A percentile compares a stretch with the other conserved stretches of the same genome.
These are phyloP conservation scores for Drechslerella dactyloides DNA, from an alignment of 2,329 filamentous ascomycete species.

Conservation along the genomic window DNA sequence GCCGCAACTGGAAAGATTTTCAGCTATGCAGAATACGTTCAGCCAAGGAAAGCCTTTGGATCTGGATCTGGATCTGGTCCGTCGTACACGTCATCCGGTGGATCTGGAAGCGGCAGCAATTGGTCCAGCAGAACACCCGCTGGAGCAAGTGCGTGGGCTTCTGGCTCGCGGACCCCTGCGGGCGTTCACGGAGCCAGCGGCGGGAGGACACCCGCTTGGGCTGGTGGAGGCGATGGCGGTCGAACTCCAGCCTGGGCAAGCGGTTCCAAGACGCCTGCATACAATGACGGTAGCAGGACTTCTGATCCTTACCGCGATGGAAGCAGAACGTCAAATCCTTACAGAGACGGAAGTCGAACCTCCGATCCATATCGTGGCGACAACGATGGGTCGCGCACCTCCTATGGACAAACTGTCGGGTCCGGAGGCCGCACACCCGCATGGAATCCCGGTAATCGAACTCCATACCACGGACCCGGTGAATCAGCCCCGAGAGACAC, in stretches of 20 bases:
- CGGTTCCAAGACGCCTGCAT: conserved; percentile 72
- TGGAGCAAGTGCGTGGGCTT: conserved; percentile 51
- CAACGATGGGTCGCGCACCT: conserved; percentile 75
- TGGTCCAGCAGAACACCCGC: conserved; percentile 59
- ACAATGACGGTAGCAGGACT: conserved; percentile 60
- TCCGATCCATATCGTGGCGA: conserved; percentile 60
- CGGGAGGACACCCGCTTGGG: conserved; percentile 70
- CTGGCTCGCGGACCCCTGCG: conserved; percentile 63
- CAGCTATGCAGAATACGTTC: conserved; percentile 54
- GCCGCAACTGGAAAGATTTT: conserved; percentile 50
- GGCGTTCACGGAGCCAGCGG: conserved; percentile 64
- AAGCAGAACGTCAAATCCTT: conserved; percentile 56
- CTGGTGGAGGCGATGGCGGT: conserved; percentile 61
- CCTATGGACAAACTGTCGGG: conserved; percentile 67
- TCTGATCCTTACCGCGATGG: conserved; percentile 52
- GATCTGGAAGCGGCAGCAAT: conserved; percentile 52
- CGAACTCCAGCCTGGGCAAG: conserved; percentile 75
- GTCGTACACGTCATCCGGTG: conserved; percentile 65
- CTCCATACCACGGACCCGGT: conserved; percentile 59
- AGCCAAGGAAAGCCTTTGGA: conserved; percentile 59
- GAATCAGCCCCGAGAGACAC: conserved; percentile 63
- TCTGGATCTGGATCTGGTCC: conserved; percentile 61
- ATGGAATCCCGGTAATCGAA: conserved; percentile 79
- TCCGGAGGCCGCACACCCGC: conserved; percentile 73
- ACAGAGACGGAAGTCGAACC: conserved; percentile 52